Evolutionary conservation across 306 rosid genomes (phyloP).

Genomic region (Phaseolus lunatus): DNA sequence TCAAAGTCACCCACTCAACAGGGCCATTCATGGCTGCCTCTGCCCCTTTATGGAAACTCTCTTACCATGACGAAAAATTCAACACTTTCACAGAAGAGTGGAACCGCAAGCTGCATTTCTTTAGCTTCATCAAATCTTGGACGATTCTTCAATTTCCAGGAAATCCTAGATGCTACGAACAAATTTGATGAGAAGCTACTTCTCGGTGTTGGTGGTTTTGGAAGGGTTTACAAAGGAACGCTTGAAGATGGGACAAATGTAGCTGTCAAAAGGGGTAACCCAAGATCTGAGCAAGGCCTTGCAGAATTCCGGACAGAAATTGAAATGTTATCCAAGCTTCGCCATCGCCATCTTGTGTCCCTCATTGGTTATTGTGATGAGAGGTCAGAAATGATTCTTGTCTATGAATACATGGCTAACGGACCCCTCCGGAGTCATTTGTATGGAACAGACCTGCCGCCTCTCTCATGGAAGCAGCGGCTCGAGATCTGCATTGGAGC

Average conservation of each 20-base stretch:
- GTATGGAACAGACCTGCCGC: conserved; percentile 80
- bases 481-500: conserved; percentile 92
- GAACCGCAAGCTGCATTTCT: conserved; percentile 85
- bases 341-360: conserved; percentile 89
- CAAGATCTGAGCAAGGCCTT: conserved; percentile 88
- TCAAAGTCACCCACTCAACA: conserved; percentile 58
- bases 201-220: conserved; percentile 93
- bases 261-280: conserved; percentile 87
- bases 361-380: conserved; percentile 93
- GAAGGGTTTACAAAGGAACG: conserved; percentile 84
- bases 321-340: conserved; percentile 89
- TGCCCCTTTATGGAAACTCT: conserved; percentile 80
- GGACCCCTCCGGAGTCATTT: conserved; percentile 88
- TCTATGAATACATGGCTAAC: conserved; percentile 91
- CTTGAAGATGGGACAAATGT: conserved; percentile 82
- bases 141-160: conserved; percentile 75
- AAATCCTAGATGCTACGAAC: conserved; percentile 76
- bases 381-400: conserved; percentile 86
- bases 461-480: conserved; percentile 81
- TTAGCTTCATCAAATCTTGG: conserved; percentile 75
- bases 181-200: conserved; percentile 79
- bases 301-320: conserved; percentile 92
- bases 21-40: conserved; percentile 73
- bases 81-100: conserved; percentile 82
- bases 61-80: conserved; percentile 79